Evolutionary conservation across 371 early-diverging fungal species (phyloP).

Genomic region (Zopfochytrium polystomum): DNA sequence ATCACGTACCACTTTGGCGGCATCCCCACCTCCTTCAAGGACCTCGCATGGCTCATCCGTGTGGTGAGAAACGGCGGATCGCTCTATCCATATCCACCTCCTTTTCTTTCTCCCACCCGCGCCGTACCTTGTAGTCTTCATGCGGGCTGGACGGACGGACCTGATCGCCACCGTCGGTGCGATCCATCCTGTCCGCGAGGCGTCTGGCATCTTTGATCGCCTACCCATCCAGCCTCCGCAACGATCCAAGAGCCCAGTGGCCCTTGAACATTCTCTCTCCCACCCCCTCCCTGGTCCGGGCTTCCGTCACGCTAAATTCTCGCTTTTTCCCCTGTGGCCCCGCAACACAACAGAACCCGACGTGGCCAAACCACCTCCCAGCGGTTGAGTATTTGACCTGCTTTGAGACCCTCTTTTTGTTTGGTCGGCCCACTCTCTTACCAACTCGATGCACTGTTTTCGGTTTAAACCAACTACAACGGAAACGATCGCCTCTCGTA

Average conservation of each 20-base stretch:
- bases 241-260: too few relatives aligned
- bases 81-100: not conserved
- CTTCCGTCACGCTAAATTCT: too few relatives aligned
- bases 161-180: not conserved
- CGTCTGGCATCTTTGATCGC: too few relatives aligned
- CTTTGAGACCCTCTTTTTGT: too few relatives aligned
- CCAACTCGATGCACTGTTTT: too few relatives aligned
- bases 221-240: too few relatives aligned
- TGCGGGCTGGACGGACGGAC: not conserved
- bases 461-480: too few relatives aligned
- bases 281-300: too few relatives aligned
- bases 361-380: constrained; percentile 13
- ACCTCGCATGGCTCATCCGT: constrained; percentile 37
- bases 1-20: constrained; percentile 42
- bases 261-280: too few relatives aligned
- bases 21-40: constrained; percentile 34
- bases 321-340: too few relatives aligned
- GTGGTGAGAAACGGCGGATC: constrained; percentile 25
- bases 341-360: constrained; percentile 19
- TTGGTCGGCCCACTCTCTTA: too few relatives aligned
- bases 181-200: not conserved
- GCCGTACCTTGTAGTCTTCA: constrained; percentile 2
- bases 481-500: too few relatives aligned
- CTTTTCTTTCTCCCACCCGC: not conserved
- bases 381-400: constrained; percentile 6